These are phyloP conservation scores for Nothophaeocryptopus gaeumannii DNA, from an alignment of 2,329 filamentous ascomycete species.

Conservation along the genomic window DNA sequence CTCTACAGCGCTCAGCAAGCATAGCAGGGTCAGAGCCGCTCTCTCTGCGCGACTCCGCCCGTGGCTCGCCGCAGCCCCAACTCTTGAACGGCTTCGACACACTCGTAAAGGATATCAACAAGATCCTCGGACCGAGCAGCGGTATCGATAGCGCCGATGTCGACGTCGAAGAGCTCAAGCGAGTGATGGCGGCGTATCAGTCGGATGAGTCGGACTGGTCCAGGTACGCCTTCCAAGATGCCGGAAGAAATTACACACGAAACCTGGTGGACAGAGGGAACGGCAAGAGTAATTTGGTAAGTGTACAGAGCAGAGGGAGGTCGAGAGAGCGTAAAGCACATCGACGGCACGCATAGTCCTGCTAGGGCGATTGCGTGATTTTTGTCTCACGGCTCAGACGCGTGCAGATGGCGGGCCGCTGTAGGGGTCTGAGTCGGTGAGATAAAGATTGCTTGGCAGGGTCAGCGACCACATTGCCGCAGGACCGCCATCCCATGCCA, in stretches of 20 bases:
- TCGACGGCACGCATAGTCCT: too few relatives aligned
- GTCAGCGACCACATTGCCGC: too few relatives aligned
- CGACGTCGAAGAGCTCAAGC: conserved; percentile 67
- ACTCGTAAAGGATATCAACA: conserved; percentile 59
- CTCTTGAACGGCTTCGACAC: conserved; percentile 22
- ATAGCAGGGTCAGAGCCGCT: conserved; percentile 16
- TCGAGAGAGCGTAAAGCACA: neutral
- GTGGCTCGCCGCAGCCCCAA: conserved; percentile 25
- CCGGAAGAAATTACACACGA: conserved; percentile 70
- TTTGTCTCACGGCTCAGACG: too few relatives aligned
- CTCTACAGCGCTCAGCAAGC: conserved; percentile 4
- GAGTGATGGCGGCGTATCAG: conserved; percentile 71
- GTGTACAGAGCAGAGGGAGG: conserved; percentile 28
- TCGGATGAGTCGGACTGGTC: conserved; percentile 70
- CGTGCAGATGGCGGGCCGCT: too few relatives aligned
- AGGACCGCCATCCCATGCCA: too few relatives aligned
- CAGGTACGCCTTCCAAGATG: conserved; percentile 71
- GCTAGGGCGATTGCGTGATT: too few relatives aligned
- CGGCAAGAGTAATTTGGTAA: conserved; percentile 70
- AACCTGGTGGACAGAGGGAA: conserved; percentile 91
- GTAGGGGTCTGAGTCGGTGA: too few relatives aligned
- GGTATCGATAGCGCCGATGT: conserved; percentile 80
- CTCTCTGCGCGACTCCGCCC: conserved; percentile 29
- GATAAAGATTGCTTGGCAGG: too few relatives aligned
- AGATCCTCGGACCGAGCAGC: conserved; percentile 72